Base-by-base conservation (phyloP, 2,329 filamentous ascomycete species). In the Passalora sequoiae region DNA sequence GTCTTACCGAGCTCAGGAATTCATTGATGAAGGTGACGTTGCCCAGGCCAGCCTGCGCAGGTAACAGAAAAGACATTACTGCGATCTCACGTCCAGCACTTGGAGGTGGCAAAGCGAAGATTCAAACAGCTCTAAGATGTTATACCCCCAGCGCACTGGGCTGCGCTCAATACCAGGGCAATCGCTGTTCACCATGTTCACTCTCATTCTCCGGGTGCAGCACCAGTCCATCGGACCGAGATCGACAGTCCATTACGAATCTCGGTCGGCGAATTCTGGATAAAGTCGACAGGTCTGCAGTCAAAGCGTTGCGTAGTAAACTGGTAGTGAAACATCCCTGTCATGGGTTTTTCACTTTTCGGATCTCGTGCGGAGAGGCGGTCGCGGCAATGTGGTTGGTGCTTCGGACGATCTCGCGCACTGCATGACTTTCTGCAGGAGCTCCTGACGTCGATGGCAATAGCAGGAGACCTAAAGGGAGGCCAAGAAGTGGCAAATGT, bases 1-100 rank as follows among this genome's bases (percentile, higher is more conserved):
- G 4, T 30, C 28, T 30, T 12, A 30, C 40, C 6, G 45, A 48
- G 33, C 32, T 24, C 29, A 51, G 48, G 4, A 51, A 27, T 29
- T 46, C 48, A 39, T 51, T 51, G 33, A 51, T 51, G 27, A 48
- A 51, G 12, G 48, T 51, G 7, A 51, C 48, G 31, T 51, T 51
- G 8, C 48, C 45, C 5, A 48, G 42, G 15, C 44, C 45, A n/a
- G 44, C 46, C 4, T 46, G 38, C 13, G 33, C 17, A 7, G 47
- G 47, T 17, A 50, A 30, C 13, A 50, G 28, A 3, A 40, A 33
- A 9, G 37, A 36, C 44, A 46, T 46, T 7, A 19, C 22, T 12
- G 5, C 10, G 4, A 4, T 12, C 10, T 10, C 28, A 5, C 32
- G 16, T n/a, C n/a, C 12, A 30, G 12, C 12, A 30, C 28, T 30